Conservation (phyloP, 768 basidiomycete species). For the Agrocybe praecox region DNA sequence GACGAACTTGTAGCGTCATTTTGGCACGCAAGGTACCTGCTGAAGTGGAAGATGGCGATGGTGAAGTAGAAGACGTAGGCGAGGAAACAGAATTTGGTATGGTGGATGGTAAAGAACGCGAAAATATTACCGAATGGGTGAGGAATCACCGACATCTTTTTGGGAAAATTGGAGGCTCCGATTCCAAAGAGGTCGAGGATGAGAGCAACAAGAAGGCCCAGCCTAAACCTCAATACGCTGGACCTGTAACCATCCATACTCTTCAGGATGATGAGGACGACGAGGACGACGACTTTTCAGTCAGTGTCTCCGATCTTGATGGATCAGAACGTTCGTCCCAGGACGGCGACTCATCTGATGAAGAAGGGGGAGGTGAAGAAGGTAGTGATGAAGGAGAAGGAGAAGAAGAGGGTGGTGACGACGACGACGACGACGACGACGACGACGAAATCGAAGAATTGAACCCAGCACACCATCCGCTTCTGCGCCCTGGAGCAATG, state of each 20-base stretch:
- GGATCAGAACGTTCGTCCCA: constrained; percentile 34
- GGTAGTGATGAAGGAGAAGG: constrained; percentile 32
- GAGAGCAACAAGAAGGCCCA: constrained; percentile 9
- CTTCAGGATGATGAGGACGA: constrained; percentile 46
- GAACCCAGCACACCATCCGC: constrained; percentile 58
- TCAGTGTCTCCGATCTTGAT: constrained; percentile 35
- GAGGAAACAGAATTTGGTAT: constrained; percentile 71
- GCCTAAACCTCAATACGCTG: constrained; percentile 16
- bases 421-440: constrained; percentile 36
- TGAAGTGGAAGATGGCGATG: constrained; percentile 31
- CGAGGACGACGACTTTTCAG: constrained; percentile 46
- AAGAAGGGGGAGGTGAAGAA: constrained; percentile 30
- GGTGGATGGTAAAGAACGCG: constrained; percentile 71
- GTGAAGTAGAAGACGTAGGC: constrained; percentile 43
- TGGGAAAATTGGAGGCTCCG: constrained; percentile 37
- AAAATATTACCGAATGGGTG: constrained; percentile 69
- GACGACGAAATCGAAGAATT: constrained; percentile 47
- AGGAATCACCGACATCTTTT: constrained; percentile 56
- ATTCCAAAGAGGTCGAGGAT: constrained; percentile 10
- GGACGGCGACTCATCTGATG: constrained; percentile 20
- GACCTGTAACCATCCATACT: constrained; percentile 33
- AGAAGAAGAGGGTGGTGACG: constrained; percentile 22
- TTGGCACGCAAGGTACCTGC: constrained; percentile 40
- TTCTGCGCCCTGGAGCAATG: constrained; percentile 67
- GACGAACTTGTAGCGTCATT: constrained; percentile 67